Conservation (phyloP, 257 asterid genomes). For the Cruciata laevipes region DNA sequence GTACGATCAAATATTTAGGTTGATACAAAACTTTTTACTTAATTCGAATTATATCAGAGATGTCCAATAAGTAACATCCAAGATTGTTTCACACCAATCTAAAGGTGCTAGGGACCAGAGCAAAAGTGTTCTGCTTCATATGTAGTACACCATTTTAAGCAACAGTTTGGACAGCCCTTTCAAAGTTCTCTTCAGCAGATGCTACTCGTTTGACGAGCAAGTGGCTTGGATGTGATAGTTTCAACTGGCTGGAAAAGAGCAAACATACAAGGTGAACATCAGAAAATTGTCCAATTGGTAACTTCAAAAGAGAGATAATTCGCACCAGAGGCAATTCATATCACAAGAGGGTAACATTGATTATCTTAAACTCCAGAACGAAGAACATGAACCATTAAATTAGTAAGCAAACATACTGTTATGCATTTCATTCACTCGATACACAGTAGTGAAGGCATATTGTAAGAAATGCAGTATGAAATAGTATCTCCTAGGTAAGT, state of each 20-base stretch:
- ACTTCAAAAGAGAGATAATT: background rate
- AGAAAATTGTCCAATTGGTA: background rate
- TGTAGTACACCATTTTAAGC: slow-evolving; percentile 27
- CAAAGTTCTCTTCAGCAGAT: slow-evolving; percentile 65
- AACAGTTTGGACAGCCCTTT: slow-evolving; percentile 74
- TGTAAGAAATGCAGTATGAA: background rate
- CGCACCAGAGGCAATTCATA: background rate
- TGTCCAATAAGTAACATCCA: background rate
- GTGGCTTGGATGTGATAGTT: slow-evolving; percentile 75
- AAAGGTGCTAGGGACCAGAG: background rate
- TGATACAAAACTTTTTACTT: background rate
- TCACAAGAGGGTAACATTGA: background rate
- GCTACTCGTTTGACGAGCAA: slow-evolving; percentile 57
- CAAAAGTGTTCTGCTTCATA: background rate
- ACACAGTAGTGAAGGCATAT: background rate
- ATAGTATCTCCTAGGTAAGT: no score
- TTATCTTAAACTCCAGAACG: background rate
- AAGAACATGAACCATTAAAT: background rate
- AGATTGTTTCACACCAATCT: background rate
- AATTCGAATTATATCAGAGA: background rate
- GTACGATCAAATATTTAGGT: background rate
- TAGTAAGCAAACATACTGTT: background rate
- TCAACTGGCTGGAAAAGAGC: slow-evolving; percentile 65
- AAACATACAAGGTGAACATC: slow-evolving; percentile 8
- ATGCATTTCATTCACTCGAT: background rate